Evolutionary conservation across 2,329 filamentous ascomycete genomes (phyloP), one percentile per base, ranked within the genome.

Genomic region (Penicillium sp.): DNA sequence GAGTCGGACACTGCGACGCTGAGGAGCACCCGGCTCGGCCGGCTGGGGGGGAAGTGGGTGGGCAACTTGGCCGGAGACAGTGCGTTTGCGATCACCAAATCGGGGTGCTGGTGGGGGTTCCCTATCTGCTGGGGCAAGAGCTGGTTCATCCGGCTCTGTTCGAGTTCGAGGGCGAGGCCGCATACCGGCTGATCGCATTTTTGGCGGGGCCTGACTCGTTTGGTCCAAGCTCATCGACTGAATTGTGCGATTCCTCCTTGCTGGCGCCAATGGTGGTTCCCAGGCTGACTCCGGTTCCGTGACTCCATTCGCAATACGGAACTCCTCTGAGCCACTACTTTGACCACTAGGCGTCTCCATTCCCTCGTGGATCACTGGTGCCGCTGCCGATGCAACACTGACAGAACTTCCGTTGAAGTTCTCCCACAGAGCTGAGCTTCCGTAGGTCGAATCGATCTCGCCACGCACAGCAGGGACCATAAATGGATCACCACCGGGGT

Each of bases 41-140:
- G 84, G 75, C 56, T 84, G 85, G 80, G 83, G 64, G 77, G 79
- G 52, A 80, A 80, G 63, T 76, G 84, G 52, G 85, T 79, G 74
- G 38, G 78, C 78, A 46, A 82, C 80, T 68, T 96, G 92, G 4
- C 94, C 94, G 43, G 94, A 97, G n/a, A 96, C 86, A 1, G 93
- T 97, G 68, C 94, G 87, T 79, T 97, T 98, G 74, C 93, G 87
- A 62, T 93, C 91, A 14, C 82, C 75, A 63, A 63, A 81, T 67
- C 64, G 78, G 57, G 72, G 68, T 53, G 70, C 71, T 55, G 70
- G 70, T 38, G 70, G 68, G 37, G 70, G 53, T 28, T 77, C 75
- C 54, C 70, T 71, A 37, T 77, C 72, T 16, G 68, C 63, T 51
- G 72, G 73, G n/a, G 66, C 67, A 28, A 71, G 43, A n/a, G 65